Evolutionary conservation across 306 rosid genomes (phyloP), one percentile per base, ranked within the genome.

Genomic region (Corylus avellana): DNA sequence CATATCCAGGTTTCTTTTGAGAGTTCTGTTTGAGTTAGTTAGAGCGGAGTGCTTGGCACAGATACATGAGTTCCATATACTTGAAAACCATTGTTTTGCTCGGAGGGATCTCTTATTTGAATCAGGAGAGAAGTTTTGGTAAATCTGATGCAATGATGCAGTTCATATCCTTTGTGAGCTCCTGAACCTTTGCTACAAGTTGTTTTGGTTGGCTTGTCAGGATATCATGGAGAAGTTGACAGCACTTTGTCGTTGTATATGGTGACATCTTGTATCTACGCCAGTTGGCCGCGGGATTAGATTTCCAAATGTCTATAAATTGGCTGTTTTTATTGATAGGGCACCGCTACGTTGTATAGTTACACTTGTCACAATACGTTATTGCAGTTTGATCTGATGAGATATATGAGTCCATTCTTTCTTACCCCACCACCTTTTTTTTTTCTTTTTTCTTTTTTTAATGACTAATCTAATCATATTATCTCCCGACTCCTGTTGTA

Each of bases 1-100:
- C 90, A 85, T 12, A 70, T 86, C 75, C 95, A 90, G 84, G 93
- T 92, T 78, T 92, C 97, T 78, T 92, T 92, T 42, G 95, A 92
- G 87, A 92, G 95, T 81, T 32, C 86, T 35, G 50, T 83, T 68
- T 89, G 88, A 90, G 53, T 42, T 47, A 1, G 72, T 70, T 47
- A 4, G 56, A 50, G 48, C 61, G 25, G 12, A 59, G 77, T 82
- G 44, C 50, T 25, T 29, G 70, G 66, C 53, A 44, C n/a, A 17
- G 84, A 42, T 61, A 37, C 55, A 5, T 12, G 6, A 73, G 63
- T 35, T 78, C 64, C 53, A 74, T 50, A 58, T 63, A 75, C 80
- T 5, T 44, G 2, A 53, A 20, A n/a, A 49, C 54, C 56, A n/a
- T 58, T 62, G 46, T 70, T 77, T 80, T 72, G 73, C 76, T 66